Base-by-base conservation (phyloP, 176 grass and related monocot species). In the Aegilops longissima region DNA sequence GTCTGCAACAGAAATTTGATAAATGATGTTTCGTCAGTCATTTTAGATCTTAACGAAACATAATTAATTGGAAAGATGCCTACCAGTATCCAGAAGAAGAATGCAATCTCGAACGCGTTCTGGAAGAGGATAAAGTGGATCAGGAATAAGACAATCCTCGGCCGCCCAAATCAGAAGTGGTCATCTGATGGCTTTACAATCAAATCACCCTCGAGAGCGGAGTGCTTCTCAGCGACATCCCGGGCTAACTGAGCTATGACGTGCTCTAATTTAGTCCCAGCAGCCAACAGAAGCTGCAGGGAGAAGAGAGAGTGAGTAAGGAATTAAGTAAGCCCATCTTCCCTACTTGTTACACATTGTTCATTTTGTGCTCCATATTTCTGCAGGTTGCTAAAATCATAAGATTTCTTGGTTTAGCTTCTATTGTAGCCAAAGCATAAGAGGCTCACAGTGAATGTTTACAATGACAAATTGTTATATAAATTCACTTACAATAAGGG, bases 11-110 rank as follows among this genome's bases (percentile, higher is more conserved):
- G 62, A 90, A 79, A 61, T 7, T 61, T 51, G 79, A 45, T 11
- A 34, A 36, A 52, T 4, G 24, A 29, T 66, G 11, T 30, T 54
- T 4, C 20, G 30, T 73, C 5, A 83, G 23, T n/a, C 33, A 40
- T 23, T 70, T 39, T 9, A 16, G 13, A 42, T 77, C 29, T 29
- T 30, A 73, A 83, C 51, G 2, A 16, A 36, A 17, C 42, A 45
- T 45, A 12, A 45, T 45, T 39, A 39, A 39, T 9, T 45, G 42
- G 10, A 45, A 38, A 3, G 34, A 25, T 61, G 49, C 92, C 89
- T 84, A 95, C 96, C 52, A 98, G 86, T 80, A 98, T 95, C 96
- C 91, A 98, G 74, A 95, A 98, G 81, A 98, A 95, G 75, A 90
- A 92, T 8, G 93, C 93, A 40, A 95, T 85, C 87, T 98, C 91